A percentile compares a stretch with the other conserved stretches of the same genome.
These are phyloP conservation scores for Babesia gibsoni DNA, from an alignment of 169 alveolate species.

Conservation along the genomic window DNA sequence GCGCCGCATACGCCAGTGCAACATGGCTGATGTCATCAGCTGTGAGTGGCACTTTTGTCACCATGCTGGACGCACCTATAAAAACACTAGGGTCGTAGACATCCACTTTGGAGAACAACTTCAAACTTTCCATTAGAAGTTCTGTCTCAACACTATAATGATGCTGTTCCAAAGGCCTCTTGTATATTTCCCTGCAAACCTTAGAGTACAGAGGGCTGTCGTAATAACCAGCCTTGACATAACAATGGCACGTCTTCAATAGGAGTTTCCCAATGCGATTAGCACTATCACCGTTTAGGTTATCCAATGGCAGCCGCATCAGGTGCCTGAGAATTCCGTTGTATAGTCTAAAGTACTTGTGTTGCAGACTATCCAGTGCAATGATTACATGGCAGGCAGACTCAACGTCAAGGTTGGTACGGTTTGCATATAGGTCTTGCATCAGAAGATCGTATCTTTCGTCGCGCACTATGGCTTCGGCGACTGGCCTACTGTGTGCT, in stretches of 20 bases:
- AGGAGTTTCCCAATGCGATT: conserved; percentile 37
- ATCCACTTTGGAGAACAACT: conserved; percentile 39
- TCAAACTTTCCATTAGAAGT: conserved; percentile 13
- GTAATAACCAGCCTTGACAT: conserved; percentile 47
- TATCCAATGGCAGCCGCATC: conserved; percentile 11
- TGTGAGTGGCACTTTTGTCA: conserved; percentile 1
- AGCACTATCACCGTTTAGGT: not conserved
- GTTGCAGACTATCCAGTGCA: conserved; percentile 67
- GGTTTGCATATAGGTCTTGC: conserved; percentile 69
- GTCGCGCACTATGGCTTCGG: conserved; percentile 60
- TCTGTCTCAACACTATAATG: not conserved
- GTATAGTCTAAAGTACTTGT: conserved; percentile 64
- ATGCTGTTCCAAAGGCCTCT: not conserved
- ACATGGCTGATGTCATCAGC: conserved; percentile 30
- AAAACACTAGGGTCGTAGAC: conserved; percentile 34
- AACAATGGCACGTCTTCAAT: conserved; percentile 56
- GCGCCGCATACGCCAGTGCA: conserved; percentile 54
- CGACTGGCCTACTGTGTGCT: conserved; percentile 40
- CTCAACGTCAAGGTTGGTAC: conserved; percentile 70
- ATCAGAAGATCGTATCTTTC: conserved; percentile 66
- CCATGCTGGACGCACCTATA: not conserved
- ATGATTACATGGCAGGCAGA: conserved; percentile 72
- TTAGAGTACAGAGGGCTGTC: conserved; percentile 53
- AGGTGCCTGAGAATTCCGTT: conserved; percentile 69
- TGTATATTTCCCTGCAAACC: conserved; percentile 32